Conservation (phyloP, 345 rosid genomes). For the Citrus hindsii region DNA sequence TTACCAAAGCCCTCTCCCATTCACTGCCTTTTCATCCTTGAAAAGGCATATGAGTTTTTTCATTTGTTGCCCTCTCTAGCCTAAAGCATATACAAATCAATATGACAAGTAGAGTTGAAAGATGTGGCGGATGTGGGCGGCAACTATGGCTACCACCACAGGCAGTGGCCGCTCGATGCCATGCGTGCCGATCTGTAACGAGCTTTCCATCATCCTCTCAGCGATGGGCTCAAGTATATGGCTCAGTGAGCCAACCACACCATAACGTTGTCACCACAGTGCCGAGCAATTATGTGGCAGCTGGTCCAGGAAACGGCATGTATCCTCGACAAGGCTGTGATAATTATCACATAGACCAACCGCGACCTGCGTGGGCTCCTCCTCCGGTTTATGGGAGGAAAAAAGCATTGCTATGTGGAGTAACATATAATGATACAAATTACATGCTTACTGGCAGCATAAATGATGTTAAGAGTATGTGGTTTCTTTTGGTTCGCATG, state of each 20-base stretch:
- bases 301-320: not conserved
- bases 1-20: too few relatives aligned
- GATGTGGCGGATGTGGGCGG: conserved; percentile 51
- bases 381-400: conserved; percentile 34
- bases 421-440: conserved; percentile 40
- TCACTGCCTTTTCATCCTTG: too few relatives aligned
- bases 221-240: conserved; percentile 18
- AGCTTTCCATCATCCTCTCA: conserved; percentile 16
- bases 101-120: conserved; percentile 42
- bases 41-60: not conserved
- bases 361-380: conserved; percentile 11
- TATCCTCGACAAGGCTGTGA: not conserved
- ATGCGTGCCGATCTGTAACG: conserved; percentile 41
- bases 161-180: conserved; percentile 36
- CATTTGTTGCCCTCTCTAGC: not conserved
- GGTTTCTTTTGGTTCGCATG: conserved; percentile 37
- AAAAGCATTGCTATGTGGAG: conserved; percentile 56
- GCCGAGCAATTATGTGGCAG: too few relatives aligned
- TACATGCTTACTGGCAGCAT: conserved; percentile 45
- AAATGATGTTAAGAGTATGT: conserved; percentile 58
- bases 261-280: not conserved
- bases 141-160: conserved; percentile 40
- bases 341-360: not conserved
- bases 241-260: conserved; percentile 9
- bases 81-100: not conserved